Evolutionary conservation across 2,329 filamentous ascomycete genomes (phyloP).

Genomic region (Aspergillus flavus): DNA sequence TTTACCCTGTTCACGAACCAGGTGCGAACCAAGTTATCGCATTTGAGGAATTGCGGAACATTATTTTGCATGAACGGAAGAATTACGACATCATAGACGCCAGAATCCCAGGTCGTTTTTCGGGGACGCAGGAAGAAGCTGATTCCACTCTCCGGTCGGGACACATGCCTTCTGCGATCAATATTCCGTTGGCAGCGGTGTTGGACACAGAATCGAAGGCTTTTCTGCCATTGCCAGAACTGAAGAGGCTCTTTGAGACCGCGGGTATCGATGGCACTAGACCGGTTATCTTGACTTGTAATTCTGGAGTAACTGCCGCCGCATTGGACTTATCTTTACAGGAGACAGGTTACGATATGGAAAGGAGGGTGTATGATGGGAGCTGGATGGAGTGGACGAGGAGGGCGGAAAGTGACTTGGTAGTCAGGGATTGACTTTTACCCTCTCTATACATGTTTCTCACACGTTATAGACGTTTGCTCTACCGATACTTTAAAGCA

Average conservation of each 20-base stretch:
- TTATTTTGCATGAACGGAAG: not conserved
- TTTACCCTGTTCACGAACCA: constrained; percentile 9
- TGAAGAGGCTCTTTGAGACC: constrained; percentile 17
- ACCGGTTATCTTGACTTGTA: constrained; percentile 30
- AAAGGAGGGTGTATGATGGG: constrained; percentile 32
- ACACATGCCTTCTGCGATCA: constrained; percentile 31
- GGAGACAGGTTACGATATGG: constrained; percentile 21
- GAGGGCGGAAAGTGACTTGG: constrained; percentile 18
- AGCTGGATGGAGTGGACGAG: constrained; percentile 36
- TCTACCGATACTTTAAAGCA: too few species aligned
- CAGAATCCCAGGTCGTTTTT: constrained; percentile 24
- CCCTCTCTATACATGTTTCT: not conserved
- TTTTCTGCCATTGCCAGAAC: constrained; percentile 14
- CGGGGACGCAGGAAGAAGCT: constrained; percentile 19
- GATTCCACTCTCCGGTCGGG: constrained; percentile 22
- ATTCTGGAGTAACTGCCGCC: constrained; percentile 34
- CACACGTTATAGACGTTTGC: too few species aligned
- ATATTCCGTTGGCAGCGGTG: constrained; percentile 28
- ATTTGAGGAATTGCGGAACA: constrained; percentile 20
- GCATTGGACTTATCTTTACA: constrained; percentile 28
- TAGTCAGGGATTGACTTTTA: constrained; percentile 1
- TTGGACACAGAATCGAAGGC: constrained; percentile 16
- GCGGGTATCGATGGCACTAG: constrained; percentile 19
- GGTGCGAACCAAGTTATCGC: constrained; percentile 12
- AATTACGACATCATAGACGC: constrained; percentile 27